These are phyloP conservation scores for Brettanomyces custersianus DNA, from an alignment of 805 yeast species.

Conservation along the genomic window DNA sequence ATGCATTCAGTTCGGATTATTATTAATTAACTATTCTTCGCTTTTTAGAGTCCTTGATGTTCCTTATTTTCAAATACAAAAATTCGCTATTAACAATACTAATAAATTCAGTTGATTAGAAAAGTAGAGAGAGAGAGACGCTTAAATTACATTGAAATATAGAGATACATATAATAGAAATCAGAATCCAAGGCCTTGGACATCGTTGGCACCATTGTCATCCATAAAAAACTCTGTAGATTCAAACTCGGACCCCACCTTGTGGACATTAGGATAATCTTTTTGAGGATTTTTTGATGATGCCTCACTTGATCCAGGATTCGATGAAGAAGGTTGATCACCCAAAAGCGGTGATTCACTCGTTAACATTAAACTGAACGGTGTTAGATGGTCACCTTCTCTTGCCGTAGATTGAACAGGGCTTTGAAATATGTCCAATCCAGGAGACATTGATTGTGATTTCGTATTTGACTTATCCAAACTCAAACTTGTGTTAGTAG, in stretches of 20 bases:
- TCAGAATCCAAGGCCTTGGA: neutral
- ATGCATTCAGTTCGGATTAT: no score
- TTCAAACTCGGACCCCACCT: constrained; percentile 29
- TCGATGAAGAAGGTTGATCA: no score
- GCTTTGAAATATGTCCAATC: constrained; percentile 2
- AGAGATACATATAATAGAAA: no score
- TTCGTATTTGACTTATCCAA: no score
- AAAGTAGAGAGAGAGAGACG: neutral
- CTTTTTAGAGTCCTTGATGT: neutral
- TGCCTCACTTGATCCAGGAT: neutral
- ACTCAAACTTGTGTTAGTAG: no score
- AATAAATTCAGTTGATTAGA: neutral
- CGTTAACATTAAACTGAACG: neutral
- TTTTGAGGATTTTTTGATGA: neutral
- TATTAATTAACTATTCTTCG: no score
- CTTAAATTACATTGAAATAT: no score
- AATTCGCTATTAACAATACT: no score
- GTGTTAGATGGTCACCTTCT: neutral
- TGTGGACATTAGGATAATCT: neutral
- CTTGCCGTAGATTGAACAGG: neutral
- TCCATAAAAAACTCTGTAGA: constrained; percentile 11
- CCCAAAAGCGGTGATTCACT: neutral
- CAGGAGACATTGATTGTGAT: no score
- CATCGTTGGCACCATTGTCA: constrained; percentile 1
- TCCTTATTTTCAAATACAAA: no score